Percentiles rank a stretch among this genome's conserved stretches.
phyloP scores from a whole-genome alignment of 208 protist genomes.

The Angomonas ambiguus region DNA sequence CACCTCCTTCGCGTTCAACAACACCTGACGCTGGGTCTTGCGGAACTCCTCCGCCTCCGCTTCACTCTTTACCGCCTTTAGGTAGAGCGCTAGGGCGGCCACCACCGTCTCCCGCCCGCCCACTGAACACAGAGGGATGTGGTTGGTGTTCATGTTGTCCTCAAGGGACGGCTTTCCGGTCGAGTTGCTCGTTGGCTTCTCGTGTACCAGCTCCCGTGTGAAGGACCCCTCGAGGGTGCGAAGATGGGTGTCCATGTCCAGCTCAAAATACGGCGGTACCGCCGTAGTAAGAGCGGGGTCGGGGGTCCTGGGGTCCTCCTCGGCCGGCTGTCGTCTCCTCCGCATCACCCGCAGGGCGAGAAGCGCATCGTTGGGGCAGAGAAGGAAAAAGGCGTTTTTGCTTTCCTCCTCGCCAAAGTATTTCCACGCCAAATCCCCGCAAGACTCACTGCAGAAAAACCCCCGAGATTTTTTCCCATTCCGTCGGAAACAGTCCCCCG shows the following conservation, averaged over 20 bases:
- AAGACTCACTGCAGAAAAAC: conserved; percentile 77
- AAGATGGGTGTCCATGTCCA: conserved; percentile 22
- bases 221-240: conserved; percentile 45
- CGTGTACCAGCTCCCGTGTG: conserved; percentile 51
- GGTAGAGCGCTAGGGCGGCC: conserved; percentile 50
- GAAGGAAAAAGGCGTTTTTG: conserved; percentile 68
- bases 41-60: conserved; percentile 62
- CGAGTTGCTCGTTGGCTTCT: conserved; percentile 6
- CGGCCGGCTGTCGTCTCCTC: conserved; percentile 21
- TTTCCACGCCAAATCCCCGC: conserved; percentile 56
- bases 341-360: conserved; percentile 64
- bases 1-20: conserved; percentile 56
- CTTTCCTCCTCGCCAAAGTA: conserved; percentile 66
- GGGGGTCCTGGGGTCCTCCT: neutral
- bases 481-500: conserved; percentile 47
- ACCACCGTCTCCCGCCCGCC: conserved; percentile 73
- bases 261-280: neutral
- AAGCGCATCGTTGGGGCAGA: conserved; percentile 80
- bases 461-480: conserved; percentile 58
- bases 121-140: conserved; percentile 13
- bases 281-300: neutral
- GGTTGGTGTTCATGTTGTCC: neutral
- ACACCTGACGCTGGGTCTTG: conserved; percentile 68
- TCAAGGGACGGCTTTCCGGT: neutral
- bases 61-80: conserved; percentile 39